Conservation (phyloP, 768 basidiomycete genomes). For the Astraeus odoratus region DNA sequence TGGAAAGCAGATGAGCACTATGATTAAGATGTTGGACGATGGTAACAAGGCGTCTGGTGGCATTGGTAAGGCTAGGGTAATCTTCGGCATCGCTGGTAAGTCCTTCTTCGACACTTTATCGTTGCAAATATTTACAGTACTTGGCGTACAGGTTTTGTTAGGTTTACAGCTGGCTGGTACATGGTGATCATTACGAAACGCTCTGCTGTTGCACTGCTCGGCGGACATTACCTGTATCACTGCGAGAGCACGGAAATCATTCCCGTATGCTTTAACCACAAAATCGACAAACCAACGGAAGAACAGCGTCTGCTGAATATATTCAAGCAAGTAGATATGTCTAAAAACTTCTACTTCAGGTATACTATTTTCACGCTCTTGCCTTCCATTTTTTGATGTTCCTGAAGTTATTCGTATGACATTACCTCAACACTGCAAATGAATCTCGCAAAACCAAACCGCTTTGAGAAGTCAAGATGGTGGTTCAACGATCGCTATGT, state of each 20-base stretch:
- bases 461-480: conserved; percentile 42
- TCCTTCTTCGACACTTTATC: neutral
- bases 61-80: conserved; percentile 67
- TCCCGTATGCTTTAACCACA: conserved; percentile 71
- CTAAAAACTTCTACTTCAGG: conserved; percentile 99
- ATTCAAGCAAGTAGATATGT: conserved; percentile 96
- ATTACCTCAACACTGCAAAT: conserved; percentile 92
- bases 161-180: conserved; percentile 95
- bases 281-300: conserved; percentile 80
- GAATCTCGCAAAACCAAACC: conserved; percentile 64
- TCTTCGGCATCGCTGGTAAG: conserved; percentile 78
- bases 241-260: conserved; percentile 87
- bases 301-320: conserved; percentile 84
- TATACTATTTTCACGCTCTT: conserved; percentile 20
- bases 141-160: conserved; percentile 63
- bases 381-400: neutral
- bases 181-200: conserved; percentile 87
- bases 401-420: conserved; percentile 85
- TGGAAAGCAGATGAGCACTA: conserved; percentile 80
- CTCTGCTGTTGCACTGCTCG: conserved; percentile 86
- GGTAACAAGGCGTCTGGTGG: conserved; percentile 89
- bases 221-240: conserved; percentile 95
- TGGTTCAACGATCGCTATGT: conserved; percentile 83
- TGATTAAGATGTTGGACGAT: conserved; percentile 93
- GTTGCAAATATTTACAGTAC: neutral